Evolutionary conservation across 805 yeast genomes (phyloP), one percentile per base, ranked within the genome.

Genomic region (Millerago galiae): DNA sequence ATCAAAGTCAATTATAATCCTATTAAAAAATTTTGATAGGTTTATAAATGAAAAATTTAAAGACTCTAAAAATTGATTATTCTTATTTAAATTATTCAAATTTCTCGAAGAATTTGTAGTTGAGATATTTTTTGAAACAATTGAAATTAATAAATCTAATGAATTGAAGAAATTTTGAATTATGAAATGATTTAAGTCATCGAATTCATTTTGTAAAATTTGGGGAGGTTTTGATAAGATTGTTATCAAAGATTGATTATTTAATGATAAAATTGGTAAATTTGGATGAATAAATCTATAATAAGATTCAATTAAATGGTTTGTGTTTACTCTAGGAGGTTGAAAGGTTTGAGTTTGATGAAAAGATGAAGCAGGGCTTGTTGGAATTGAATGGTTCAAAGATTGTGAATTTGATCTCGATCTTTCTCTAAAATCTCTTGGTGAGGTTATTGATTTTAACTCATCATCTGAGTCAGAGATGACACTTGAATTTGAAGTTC

Each of bases 201-300:
- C 46, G 8, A 52, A 37, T 16, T 52, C 57, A 16, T 46, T 47
- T n/a, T 45, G 46, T n/a, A 41, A 32, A 12, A 44, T 27, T 12
- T 47, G 38, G 14, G 50, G 50, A 21, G 43, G 49, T 11, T 47
- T 50, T 11, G 54, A 37, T 10, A 54, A 38, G 2, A 54, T 45
- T 28, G 48, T 51, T 1, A 45, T 28, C 8, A 54, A 35, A 4
- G 53, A 50, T 29, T 49, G 54, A 26, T 42, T 53, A 45, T 65
- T 66, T 29, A 67, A 40, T 3, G 71, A 71, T 14, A 67, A 54
- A 0, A 66, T 51, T 30, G 70, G 65, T 49, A 67, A 60, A 9
- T 61, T 59, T 13, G 65, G 59, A 43, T 67, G 72, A 25, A 67
- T 61, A 51, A 71, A 74, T 45, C 70, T 75, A 48, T 74, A 75